Base-by-base conservation (phyloP, 805 yeast species). In the Saccharomyces mikatae region DNA sequence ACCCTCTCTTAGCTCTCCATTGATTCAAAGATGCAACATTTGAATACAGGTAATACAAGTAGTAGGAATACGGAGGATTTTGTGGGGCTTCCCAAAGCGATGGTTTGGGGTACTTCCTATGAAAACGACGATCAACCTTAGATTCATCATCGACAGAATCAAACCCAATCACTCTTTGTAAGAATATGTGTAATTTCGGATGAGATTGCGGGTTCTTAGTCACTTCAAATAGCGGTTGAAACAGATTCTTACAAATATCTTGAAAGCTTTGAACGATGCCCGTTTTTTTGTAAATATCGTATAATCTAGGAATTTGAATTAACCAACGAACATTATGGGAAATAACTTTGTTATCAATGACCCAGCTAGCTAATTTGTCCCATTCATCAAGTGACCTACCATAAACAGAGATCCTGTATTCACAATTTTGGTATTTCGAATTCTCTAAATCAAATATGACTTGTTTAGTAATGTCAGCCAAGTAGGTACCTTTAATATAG, bases 111-210 rank as follows among this genome's bases (percentile, higher is more conserved):
- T 78, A 90, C 67, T 87, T 90, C 57, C 82, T 83, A 62, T 85
- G 91, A 64, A 86, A 79, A 55, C 91, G 80, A 59, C 89, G 82
- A 70, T 94, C 99, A 47, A 81, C 80, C 69, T 95, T 94, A 10
- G 96, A 88, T 72, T 94, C 99, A 71, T 94, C 99, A 71, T 94
- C 99, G 32, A 94, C 99, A 4, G 97, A 89, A 71, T 94, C 99
- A 71, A 94, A 94, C 0, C 99, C 99, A 64, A 94, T 86, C 2
- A 94, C 98, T 62, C 99, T 80, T 73, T 90, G 95, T 62, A 94
- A 74, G 69, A 94, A 91, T 3, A 90, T 79, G 65, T 86, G 86
- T 54, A 94, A 76, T 69, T 94, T 94, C n/a, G 99, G 99, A 71
- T 91, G 91, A 6, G 85, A 78, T 52, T 78, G 61, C 9, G 99